phyloP scores from a whole-genome alignment of 148 eudicot genomes.

The Pharnaceum exiguum region DNA sequence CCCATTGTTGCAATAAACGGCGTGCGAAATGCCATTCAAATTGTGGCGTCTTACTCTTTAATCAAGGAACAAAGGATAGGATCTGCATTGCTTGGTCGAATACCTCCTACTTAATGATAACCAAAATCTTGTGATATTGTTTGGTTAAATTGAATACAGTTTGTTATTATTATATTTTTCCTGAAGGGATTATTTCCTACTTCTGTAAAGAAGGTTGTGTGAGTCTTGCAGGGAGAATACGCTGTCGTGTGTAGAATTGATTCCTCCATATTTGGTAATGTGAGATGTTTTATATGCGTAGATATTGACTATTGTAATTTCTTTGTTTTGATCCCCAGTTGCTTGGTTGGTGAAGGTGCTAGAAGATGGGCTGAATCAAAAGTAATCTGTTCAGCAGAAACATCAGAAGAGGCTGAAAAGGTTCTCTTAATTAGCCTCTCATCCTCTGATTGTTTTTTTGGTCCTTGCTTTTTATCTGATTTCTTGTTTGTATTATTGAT shows the following conservation, averaged over 20 bases:
- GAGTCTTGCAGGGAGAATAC: too few relatives aligned
- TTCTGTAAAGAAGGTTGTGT: too few relatives aligned
- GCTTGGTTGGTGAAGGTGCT: conserved; percentile 93
- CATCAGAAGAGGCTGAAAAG: conserved; percentile 52
- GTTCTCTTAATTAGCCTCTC: conserved; percentile 39
- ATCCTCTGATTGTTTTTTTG: not conserved
- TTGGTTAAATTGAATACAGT: too few relatives aligned
- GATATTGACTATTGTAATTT: not conserved
- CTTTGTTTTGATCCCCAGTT: conserved; percentile 37
- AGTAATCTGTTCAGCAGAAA: conserved; percentile 41
- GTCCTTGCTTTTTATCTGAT: not conserved
- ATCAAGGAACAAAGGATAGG: conserved; percentile 72
- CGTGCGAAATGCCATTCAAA: conserved; percentile 71
- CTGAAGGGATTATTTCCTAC: too few relatives aligned
- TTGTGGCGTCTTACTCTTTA: conserved; percentile 72
- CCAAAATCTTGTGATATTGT: not conserved
- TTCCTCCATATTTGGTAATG: too few relatives aligned
- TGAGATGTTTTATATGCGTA: too few relatives aligned
- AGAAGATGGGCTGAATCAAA: conserved; percentile 71
- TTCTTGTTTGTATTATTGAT: too few relatives aligned
- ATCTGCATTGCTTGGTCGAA: conserved; percentile 71
- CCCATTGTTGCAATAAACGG: conserved; percentile 47
- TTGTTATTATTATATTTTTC: too few relatives aligned
- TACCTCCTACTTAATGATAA: conserved; percentile 80
- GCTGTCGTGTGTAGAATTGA: too few relatives aligned